Evolutionary conservation across 768 basidiomycete species (phyloP), one percentile per base, ranked within the genome.

Genomic region (Tylopilus plumbeoviolaceoides): DNA sequence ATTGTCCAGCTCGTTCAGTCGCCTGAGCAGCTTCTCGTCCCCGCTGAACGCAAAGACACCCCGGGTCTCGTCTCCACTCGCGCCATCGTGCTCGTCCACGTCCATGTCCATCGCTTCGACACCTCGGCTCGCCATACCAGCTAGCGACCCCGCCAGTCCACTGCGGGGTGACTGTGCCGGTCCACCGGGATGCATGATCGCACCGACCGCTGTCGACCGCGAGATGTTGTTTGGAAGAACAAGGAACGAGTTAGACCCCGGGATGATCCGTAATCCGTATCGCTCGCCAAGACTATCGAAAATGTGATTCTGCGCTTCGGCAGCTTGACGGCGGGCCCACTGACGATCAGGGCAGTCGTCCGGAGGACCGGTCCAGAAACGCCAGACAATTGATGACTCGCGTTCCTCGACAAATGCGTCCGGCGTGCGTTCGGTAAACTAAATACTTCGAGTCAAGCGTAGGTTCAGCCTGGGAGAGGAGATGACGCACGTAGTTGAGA

Each of bases 301-400:
- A 57, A 92, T 89, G 61, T 93, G 91, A 69, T 94, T 94, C 70
- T 93, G 91, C 20, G 91, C 91, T 65, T 92, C 91, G 0, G 89
- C 89, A 1, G 91, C 91, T 64, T 93, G 91, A 20, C 91, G 74
- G 30, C 86, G 78, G 0, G 90, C 91, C 91, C 91, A 94, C 51
- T 81, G 82, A 11, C 85, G 76, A 61, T 89, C 87, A 0, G 81
- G 67, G 38, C 72, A 70, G 35, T 82, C 77, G 33, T 74, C 69
- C 5, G 65, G 59, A 14, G 68, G 62, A 1, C 68, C 84, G 0
- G 83, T 86, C 85, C 87, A 91, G 77, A 86, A 94, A 0, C 89
- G 79, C 89, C 91, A 94, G 4, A 91, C 80, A 55, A 93, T 73
- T 10, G 88, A 91, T 0, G 90, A 85, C 33, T 87, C 83, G 25